These are phyloP conservation scores for Reutealis trisperma DNA, from an alignment of 345 rosid species.

Conservation along the genomic window DNA sequence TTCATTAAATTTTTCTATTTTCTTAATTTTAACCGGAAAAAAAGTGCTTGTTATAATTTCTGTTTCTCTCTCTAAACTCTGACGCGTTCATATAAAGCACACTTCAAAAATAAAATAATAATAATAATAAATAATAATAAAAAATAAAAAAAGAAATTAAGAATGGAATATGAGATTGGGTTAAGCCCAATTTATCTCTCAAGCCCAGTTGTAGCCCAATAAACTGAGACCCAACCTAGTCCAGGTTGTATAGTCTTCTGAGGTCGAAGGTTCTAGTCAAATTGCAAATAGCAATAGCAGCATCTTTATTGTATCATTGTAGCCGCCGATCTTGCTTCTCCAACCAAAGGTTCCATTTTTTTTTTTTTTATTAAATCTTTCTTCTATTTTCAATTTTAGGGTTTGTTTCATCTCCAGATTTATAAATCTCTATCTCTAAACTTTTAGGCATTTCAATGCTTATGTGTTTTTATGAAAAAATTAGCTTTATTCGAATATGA, in stretches of 20 bases:
- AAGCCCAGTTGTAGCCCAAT: constrained; percentile 28
- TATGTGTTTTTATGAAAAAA: too few relatives aligned
- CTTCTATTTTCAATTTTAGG: neutral
- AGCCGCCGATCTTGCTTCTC: neutral
- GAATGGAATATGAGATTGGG: too few relatives aligned
- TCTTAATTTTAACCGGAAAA: too few relatives aligned
- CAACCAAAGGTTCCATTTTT: neutral
- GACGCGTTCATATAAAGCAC: too few relatives aligned
- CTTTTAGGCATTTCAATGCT: neutral
- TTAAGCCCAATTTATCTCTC: too few relatives aligned
- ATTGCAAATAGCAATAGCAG: neutral
- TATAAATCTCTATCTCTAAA: neutral
- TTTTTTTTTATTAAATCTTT: neutral
- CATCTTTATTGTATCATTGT: neutral
- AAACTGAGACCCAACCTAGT: constrained; percentile 26
- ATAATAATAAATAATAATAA: too few relatives aligned
- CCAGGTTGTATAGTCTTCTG: neutral
- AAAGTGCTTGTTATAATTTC: too few relatives aligned
- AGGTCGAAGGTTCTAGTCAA: neutral
- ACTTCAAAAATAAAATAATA: too few relatives aligned
- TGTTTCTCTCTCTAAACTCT: too few relatives aligned
- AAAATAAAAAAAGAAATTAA: too few relatives aligned
- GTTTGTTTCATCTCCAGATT: neutral
- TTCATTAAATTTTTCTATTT: too few relatives aligned
- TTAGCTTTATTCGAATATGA: neutral